Evolutionary conservation across 805 yeast species (phyloP).

Genomic region (Debaryomyces tyrocola): DNA sequence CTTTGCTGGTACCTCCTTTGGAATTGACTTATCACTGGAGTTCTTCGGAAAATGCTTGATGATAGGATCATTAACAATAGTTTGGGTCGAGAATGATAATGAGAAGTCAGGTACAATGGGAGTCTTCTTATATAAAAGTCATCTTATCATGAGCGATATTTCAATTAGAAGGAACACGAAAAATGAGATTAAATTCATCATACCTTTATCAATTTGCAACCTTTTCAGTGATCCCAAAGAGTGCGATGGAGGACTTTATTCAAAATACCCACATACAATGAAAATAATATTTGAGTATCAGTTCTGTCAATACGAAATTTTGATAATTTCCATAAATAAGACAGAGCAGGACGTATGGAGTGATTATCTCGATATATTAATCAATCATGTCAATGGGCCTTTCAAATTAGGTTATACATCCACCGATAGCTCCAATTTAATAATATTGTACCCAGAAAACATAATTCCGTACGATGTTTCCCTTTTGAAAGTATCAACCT

Average conservation of each 20-base stretch:
- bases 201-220: constrained; percentile 44
- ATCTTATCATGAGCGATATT: constrained; percentile 38
- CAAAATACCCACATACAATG: constrained; percentile 30
- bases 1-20: constrained; percentile 9
- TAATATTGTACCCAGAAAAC: constrained; percentile 14
- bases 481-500: constrained; percentile 1
- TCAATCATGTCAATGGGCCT: constrained; percentile 28
- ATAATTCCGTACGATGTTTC: constrained; percentile 19
- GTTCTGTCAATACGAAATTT: constrained; percentile 44
- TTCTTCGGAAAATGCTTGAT: constrained; percentile 48
- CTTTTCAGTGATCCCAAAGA: constrained; percentile 22
- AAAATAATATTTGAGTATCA: constrained; percentile 49
- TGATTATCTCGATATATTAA: constrained; percentile 20
- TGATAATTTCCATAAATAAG: constrained; percentile 30
- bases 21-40: constrained; percentile 25
- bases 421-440: constrained; percentile 1
- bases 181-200: constrained; percentile 42
- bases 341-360: constrained; percentile 45
- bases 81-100: constrained; percentile 36
- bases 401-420: constrained; percentile 17
- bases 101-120: constrained; percentile 21
- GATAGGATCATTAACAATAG: constrained; percentile 41
- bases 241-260: constrained; percentile 27
- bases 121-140: constrained; percentile 50
- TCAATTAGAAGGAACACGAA: constrained; percentile 14